These are phyloP conservation scores for Fraxinus americana DNA, from an alignment of 257 asterid species.

Conservation along the genomic window DNA sequence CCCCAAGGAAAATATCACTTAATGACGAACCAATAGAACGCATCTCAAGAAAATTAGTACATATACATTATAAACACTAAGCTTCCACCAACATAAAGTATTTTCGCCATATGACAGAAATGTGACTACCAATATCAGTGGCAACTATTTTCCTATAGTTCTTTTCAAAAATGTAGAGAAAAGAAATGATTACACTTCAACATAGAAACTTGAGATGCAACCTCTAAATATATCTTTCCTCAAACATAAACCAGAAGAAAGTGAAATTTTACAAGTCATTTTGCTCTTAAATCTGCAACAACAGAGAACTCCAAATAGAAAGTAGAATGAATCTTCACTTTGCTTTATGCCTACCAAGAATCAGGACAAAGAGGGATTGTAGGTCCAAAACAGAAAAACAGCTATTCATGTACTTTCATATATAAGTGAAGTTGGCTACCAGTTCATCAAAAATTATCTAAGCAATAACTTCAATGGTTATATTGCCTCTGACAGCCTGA, in stretches of 20 bases:
- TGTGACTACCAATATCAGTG: slow-evolving; percentile 6
- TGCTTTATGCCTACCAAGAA: not conserved
- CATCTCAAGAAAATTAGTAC: slow-evolving; percentile 10
- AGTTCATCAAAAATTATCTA: slow-evolving; percentile 12
- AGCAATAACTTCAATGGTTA: slow-evolving; percentile 12
- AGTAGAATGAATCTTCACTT: not conserved
- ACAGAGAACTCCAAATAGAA: slow-evolving; percentile 15
- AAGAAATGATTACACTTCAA: slow-evolving; percentile 10
- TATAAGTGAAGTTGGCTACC: not conserved
- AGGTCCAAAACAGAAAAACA: not conserved
- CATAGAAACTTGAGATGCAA: slow-evolving; percentile 16
- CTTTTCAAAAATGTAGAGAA: slow-evolving; percentile 5
- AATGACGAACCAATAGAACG: slow-evolving; percentile 1
- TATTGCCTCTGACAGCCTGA: slow-evolving; percentile 15
- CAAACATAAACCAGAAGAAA: not conserved
- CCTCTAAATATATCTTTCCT: slow-evolving; percentile 12
- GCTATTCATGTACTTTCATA: not conserved
- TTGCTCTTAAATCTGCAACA: slow-evolving; percentile 12
- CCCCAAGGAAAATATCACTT: slow-evolving; percentile 1
- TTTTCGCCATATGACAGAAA: slow-evolving; percentile 12
- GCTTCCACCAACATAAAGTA: slow-evolving; percentile 5
- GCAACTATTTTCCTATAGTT: slow-evolving; percentile 1
- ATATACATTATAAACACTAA: slow-evolving; percentile 2
- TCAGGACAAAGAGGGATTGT: not conserved
- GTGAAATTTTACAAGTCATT: slow-evolving; percentile 13